Evolutionary conservation across 352 stramenopile species (phyloP).

Genomic region (Pythium volutum): DNA sequence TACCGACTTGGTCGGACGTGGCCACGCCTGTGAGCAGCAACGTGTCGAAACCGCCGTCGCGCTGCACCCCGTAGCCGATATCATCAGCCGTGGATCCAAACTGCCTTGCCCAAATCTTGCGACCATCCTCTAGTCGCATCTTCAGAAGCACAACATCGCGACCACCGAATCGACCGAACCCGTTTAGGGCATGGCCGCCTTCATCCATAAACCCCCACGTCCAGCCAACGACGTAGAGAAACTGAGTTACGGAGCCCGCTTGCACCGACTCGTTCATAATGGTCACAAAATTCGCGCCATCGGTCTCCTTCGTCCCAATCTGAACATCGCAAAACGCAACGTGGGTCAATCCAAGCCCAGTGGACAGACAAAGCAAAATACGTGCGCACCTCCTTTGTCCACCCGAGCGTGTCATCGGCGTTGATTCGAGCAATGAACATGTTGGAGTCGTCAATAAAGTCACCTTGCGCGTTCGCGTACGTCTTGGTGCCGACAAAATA

Average conservation of each 20-base stretch:
- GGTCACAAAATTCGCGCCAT: constrained; percentile 50
- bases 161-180: constrained; percentile 64
- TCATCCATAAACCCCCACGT: constrained; percentile 78
- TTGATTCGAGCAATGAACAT: constrained; percentile 54
- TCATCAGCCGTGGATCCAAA: constrained; percentile 68
- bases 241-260: constrained; percentile 17
- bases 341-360: not conserved
- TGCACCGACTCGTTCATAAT: constrained; percentile 45
- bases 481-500: constrained; percentile 63
- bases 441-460: constrained; percentile 34
- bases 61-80: constrained; percentile 47
- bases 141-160: constrained; percentile 71
- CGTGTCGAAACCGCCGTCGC: constrained; percentile 47
- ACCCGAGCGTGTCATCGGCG: constrained; percentile 39
- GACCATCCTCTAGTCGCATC: constrained; percentile 33
- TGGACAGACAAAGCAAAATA: not conserved
- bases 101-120: constrained; percentile 69
- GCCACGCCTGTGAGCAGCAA: constrained; percentile 53
- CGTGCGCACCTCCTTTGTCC: constrained; percentile 51
- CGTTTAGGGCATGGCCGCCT: constrained; percentile 58
- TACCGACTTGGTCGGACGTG: constrained; percentile 38
- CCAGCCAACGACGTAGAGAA: constrained; percentile 60
- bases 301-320: constrained; percentile 50
- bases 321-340: constrained; percentile 13
- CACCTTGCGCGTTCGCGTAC: constrained; percentile 14